Conservation (phyloP, 352 stramenopile species). For the Plasmopara muralis region DNA sequence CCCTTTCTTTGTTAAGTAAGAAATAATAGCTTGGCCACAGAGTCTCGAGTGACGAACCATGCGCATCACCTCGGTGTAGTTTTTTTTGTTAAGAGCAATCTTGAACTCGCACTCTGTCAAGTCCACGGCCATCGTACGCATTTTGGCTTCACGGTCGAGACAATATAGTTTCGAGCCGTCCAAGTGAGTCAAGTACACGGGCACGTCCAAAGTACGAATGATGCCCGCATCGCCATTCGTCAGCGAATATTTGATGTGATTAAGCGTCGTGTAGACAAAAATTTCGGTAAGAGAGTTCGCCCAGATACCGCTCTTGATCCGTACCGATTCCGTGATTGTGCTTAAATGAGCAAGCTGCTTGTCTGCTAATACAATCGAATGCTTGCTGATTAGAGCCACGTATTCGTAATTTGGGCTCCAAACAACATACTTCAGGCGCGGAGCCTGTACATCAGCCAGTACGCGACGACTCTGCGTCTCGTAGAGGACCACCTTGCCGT, state of each 20-base stretch:
- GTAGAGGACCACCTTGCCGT: constrained; percentile 98
- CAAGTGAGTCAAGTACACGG: constrained; percentile 95
- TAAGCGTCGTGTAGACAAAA: constrained; percentile 98
- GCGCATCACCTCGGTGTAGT: constrained; percentile 98
- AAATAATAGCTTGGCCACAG: constrained; percentile 97
- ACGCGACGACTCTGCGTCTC: constrained; percentile 96
- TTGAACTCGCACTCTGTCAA: constrained; percentile 99
- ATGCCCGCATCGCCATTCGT: constrained; percentile 95
- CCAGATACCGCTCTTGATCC: constrained; percentile 93
- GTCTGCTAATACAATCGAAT: constrained; percentile 95
- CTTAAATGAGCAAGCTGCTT: constrained; percentile 97
- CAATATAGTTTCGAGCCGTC: constrained; percentile 94
- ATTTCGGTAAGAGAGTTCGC: constrained; percentile 88
- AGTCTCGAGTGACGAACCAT: constrained; percentile 96
- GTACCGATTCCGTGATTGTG: constrained; percentile 96
- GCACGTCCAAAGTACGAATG: constrained; percentile 96
- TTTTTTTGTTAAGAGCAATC: constrained; percentile 89
- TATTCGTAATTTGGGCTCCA: constrained; percentile 97
- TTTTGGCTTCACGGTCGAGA: constrained; percentile 96
- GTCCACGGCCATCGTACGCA: constrained; percentile 95
- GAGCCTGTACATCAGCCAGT: constrained; percentile 92
- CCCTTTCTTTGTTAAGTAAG: constrained; percentile 98
- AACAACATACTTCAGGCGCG: constrained; percentile 96
- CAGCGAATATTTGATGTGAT: constrained; percentile 92
- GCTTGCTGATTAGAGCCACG: constrained; percentile 96